A percentile compares a stretch with the other conserved stretches of the same genome.
These are phyloP conservation scores for Podospora anserina DNA, from an alignment of 495 filamentous ascomycete genomes.

Conservation along the genomic window DNA sequence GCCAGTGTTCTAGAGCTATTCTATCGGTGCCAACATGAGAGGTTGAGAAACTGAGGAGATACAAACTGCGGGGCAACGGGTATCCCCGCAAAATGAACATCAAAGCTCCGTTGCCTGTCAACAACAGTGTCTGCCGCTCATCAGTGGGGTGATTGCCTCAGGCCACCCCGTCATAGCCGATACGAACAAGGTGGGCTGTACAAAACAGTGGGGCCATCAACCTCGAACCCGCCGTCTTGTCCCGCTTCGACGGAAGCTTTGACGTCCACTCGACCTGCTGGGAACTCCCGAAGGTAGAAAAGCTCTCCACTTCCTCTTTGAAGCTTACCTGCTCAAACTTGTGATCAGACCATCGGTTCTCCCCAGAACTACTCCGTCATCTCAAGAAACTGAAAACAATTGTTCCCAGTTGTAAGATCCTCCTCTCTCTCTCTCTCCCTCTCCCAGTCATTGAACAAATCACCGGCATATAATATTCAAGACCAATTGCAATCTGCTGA, in stretches of 20 bases:
- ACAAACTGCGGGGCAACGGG: neutral
- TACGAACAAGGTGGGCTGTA: neutral
- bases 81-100: neutral
- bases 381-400: neutral
- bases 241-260: constrained; percentile 19
- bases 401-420: neutral
- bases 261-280: constrained; percentile 11
- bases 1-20: neutral
- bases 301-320: constrained; percentile 6
- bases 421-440: neutral
- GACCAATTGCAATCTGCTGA: neutral
- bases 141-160: constrained; percentile 1
- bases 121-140: neutral
- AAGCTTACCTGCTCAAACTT: neutral
- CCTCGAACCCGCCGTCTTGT: constrained; percentile 3
- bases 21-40: neutral
- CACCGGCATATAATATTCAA: neutral
- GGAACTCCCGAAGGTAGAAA: constrained; percentile 6
- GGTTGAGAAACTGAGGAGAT: neutral
- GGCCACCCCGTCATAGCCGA: neutral
- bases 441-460: neutral
- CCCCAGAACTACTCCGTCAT: neutral
- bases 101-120: neutral
- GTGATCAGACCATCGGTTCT: constrained; percentile 4
- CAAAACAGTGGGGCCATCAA: constrained; percentile 2